These are phyloP conservation scores for Peterozyma toletana DNA, from an alignment of 805 yeast species.

Conservation along the genomic window DNA sequence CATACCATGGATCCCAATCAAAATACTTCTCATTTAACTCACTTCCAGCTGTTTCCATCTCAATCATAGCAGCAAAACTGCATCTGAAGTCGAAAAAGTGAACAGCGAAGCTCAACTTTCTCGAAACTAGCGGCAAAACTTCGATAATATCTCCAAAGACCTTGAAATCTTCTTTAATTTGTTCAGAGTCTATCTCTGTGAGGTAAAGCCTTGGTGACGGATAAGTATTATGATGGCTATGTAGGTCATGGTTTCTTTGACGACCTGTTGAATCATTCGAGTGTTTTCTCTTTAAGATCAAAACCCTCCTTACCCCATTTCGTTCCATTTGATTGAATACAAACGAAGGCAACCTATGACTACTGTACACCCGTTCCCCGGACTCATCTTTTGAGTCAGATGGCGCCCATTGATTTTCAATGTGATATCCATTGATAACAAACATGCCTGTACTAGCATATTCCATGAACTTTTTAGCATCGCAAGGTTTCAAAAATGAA, in stretches of 20 bases:
- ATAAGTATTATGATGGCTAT: constrained; percentile 13
- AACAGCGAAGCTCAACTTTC: constrained; percentile 53
- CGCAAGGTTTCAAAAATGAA: constrained; percentile 42
- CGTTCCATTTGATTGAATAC: constrained; percentile 22
- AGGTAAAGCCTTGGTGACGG: constrained; percentile 37
- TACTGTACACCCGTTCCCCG: constrained; percentile 1
- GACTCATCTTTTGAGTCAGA: constrained; percentile 7
- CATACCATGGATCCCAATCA: constrained; percentile 62
- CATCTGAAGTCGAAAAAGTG: constrained; percentile 51
- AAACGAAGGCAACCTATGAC: not conserved
- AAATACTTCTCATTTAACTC: constrained; percentile 36
- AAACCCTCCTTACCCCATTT: constrained; percentile 47
- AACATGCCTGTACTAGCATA: constrained; percentile 48
- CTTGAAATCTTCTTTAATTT: constrained; percentile 41
- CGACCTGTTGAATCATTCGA: constrained; percentile 7
- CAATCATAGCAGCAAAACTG: constrained; percentile 50
- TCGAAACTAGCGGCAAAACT: constrained; percentile 58
- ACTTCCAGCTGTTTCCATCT: constrained; percentile 19
- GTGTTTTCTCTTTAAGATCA: constrained; percentile 36
- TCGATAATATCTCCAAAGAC: constrained; percentile 56
- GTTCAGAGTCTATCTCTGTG: constrained; percentile 37
- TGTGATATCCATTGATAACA: constrained; percentile 47
- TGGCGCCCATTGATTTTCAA: constrained; percentile 42
- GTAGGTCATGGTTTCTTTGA: constrained; percentile 9
- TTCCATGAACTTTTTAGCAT: constrained; percentile 46